A percentile compares a stretch with the other conserved stretches of the same genome.
These are phyloP conservation scores for Beauveria caledonica DNA, from an alignment of 2,329 filamentous ascomycete species.

Conservation along the genomic window DNA sequence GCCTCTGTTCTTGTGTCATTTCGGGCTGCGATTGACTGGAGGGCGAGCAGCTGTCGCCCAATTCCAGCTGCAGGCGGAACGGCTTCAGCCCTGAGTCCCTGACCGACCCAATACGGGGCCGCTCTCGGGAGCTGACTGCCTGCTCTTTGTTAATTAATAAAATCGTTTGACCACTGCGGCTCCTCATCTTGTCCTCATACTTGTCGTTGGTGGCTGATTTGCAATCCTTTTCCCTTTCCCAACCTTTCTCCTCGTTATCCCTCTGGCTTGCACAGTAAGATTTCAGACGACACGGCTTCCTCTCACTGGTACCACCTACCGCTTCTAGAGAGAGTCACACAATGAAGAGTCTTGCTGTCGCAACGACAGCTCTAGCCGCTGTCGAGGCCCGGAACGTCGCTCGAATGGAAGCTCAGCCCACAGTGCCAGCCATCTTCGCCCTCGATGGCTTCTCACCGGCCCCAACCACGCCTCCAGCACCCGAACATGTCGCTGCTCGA, in stretches of 20 bases:
- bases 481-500: conserved; percentile 25
- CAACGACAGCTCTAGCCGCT: not conserved
- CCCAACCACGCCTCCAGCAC: conserved; percentile 16
- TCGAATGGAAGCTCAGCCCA: conserved; percentile 4
- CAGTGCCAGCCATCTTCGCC: conserved; percentile 5
- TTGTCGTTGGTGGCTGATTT: not conserved
- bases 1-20: not conserved
- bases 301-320: not conserved
- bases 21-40: not conserved
- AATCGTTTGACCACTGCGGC: not conserved
- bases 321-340: not conserved
- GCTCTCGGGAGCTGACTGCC: not conserved
- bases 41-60: not conserved
- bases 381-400: conserved; percentile 1
- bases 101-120: conserved; percentile 1
- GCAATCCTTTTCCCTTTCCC: not conserved
- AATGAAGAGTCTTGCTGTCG: not conserved
- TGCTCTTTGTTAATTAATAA: not conserved
- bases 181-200: not conserved
- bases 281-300: not conserved
- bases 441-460: conserved; percentile 9
- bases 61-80: not conserved
- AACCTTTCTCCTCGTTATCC: not conserved
- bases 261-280: not conserved
- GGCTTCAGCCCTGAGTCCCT: conserved; percentile 5